Base-by-base conservation (phyloP, 1,139 yeast genomes). In the Suhomyces wounanorum region DNA sequence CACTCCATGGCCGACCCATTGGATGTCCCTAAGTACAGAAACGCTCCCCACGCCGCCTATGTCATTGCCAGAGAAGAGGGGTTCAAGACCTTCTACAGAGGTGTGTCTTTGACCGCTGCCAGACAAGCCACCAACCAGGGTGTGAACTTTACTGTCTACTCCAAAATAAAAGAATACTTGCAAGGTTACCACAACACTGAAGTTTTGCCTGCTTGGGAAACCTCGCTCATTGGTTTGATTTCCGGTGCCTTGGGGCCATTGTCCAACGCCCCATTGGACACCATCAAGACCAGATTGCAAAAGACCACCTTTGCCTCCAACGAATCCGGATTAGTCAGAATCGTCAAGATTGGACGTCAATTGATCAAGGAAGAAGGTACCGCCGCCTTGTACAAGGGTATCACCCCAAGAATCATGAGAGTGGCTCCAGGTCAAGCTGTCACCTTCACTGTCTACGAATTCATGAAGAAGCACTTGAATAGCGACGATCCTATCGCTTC, bases 361-460 rank as follows among this genome's bases (percentile, higher is more conserved):
- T 81, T 94, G 69, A 75, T 92, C 60, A 86, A 84, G 67, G 96
- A 90, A 75, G 97, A 92, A 72, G 99, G 97, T 37, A 82, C 89
- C 61, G 78, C 74, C 52, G 96, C 97, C 13, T 81, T 92, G 54
- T 92, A 94, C 77, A 89, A 92, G 72, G 99, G 99, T 75, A 94
- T 94, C 67, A 91, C 97, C 39, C 99, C 99, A 62, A 87, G 99
- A 78, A 94, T 94, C 62, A 91, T 94, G 96, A 87, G 99, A 75
- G 99, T 94, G 51, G 99, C 99, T 16, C 98, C 99, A 23, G 99
- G 99, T 56, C 99, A 94, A 74, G 97, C 98, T 51, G 98, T 94
- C 52, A 95, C 97, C 17, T 94, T 94, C 74, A 94, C 98, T 8
- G 96, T 94, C 45, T 94, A 94, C 72, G 99, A 94, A 73, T 87